These are phyloP conservation scores for Suhomyces panamericanus DNA, from an alignment of 1,139 yeast genomes.

Conservation along the genomic window DNA sequence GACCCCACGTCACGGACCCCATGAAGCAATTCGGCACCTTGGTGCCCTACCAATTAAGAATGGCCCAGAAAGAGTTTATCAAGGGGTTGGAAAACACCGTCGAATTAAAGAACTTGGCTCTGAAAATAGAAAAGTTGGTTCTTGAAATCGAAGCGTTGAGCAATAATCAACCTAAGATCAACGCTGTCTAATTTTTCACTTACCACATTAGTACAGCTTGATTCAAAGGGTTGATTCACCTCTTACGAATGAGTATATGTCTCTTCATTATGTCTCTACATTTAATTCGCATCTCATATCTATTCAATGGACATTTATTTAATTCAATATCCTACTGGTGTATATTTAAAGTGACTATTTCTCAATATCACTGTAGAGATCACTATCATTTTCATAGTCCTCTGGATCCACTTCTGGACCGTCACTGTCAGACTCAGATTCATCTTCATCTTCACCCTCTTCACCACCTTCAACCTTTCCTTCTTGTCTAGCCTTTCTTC, in stretches of 20 bases:
- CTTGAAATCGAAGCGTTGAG: constrained; percentile 6
- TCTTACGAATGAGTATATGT: too few species aligned
- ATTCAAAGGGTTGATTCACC: too few species aligned
- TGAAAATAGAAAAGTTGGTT: constrained; percentile 19
- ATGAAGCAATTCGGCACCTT: constrained; percentile 52
- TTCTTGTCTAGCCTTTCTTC: constrained; percentile 62
- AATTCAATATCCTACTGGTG: neutral
- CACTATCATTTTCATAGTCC: constrained; percentile 51
- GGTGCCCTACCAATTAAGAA: constrained; percentile 43
- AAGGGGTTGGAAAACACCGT: constrained; percentile 31
- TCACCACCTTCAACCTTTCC: constrained; percentile 27
- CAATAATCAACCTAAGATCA: too few species aligned
- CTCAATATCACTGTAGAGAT: constrained; percentile 42
- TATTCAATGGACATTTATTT: too few species aligned
- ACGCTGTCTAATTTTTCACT: too few species aligned
- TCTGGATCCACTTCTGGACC: constrained; percentile 41
- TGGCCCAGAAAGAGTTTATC: constrained; percentile 41
- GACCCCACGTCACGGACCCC: constrained; percentile 32
- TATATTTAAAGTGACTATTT: constrained; percentile 1
- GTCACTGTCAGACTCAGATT: constrained; percentile 23
- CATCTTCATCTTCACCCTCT: constrained; percentile 19
- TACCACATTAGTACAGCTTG: neutral
- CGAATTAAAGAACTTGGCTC: constrained; percentile 27
- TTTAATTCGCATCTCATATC: too few species aligned
- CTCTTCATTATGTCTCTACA: too few species aligned